Conservation (phyloP, 192 early-diverging fungal genomes). For the Backusella luteola region DNA sequence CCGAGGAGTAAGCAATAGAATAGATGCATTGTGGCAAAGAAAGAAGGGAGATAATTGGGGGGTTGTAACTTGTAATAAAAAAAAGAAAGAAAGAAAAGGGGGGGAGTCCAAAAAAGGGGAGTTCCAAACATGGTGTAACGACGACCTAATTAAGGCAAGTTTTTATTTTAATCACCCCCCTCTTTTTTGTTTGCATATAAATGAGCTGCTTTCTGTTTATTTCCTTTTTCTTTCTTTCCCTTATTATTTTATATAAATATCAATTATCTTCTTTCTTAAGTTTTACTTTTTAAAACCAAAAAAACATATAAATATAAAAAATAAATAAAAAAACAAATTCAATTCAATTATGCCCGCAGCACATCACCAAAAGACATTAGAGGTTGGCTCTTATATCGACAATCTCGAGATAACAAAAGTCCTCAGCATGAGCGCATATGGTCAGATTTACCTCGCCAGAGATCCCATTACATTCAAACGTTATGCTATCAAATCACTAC, state of each 20-base stretch:
- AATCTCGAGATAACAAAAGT: constrained; percentile 45
- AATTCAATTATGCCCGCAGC: not conserved
- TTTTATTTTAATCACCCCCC: not conserved
- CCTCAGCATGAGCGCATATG: constrained; percentile 73
- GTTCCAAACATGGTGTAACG: not conserved
- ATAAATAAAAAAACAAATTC: not conserved
- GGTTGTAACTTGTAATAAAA: not conserved
- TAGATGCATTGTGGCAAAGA: constrained; percentile 7
- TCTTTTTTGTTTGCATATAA: constrained; percentile 15
- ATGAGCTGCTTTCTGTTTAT: not conserved
- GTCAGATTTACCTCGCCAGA: constrained; percentile 69
- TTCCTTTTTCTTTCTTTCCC: constrained; percentile 2
- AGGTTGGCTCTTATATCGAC: constrained; percentile 35
- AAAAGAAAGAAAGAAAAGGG: not conserved
- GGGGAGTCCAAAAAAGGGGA: not conserved
- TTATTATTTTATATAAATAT: constrained; percentile 1
- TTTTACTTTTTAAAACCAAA: not conserved
- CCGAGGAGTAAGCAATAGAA: not conserved
- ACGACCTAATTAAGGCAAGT: not conserved
- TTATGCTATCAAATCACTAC: constrained; percentile 74
- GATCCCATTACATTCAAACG: constrained; percentile 50
- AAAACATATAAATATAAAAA: not conserved
- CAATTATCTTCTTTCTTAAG: not conserved
- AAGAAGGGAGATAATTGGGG: not conserved
- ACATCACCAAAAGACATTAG: not conserved